Conservation (phyloP, 495 filamentous ascomycete species). For the Xylaria intraflava region DNA sequence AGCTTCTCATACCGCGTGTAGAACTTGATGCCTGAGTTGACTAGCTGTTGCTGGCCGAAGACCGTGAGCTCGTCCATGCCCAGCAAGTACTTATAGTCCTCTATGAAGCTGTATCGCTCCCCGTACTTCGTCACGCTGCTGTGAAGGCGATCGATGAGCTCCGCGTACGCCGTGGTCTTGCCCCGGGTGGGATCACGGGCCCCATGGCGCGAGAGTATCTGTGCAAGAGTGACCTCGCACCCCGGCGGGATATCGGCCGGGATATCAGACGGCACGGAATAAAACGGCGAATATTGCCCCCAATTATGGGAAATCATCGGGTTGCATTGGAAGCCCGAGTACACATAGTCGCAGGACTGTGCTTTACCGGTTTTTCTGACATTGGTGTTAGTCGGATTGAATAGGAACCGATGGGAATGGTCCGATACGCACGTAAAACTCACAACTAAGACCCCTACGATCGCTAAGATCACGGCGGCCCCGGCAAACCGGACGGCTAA, state of each 20-base stretch:
- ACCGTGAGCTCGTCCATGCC: constrained; percentile 67
- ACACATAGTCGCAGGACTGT: constrained; percentile 50
- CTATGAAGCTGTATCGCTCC: constrained; percentile 56
- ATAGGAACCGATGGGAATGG: neutral
- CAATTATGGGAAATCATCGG: constrained; percentile 57
- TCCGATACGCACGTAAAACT: constrained; percentile 2
- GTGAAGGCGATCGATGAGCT: constrained; percentile 56
- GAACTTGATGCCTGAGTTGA: constrained; percentile 66
- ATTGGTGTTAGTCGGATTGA: neutral
- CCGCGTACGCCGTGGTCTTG: constrained; percentile 53
- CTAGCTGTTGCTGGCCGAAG: constrained; percentile 67
- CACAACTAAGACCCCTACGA: neutral
- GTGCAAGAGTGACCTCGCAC: constrained; percentile 70
- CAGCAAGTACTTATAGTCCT: constrained; percentile 62
- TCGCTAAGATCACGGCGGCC: constrained; percentile 5
- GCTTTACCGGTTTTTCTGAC: constrained; percentile 14
- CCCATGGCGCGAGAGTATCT: constrained; percentile 77
- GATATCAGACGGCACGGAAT: constrained; percentile 59
- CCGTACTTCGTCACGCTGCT: constrained; percentile 47
- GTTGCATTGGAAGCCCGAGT: constrained; percentile 53
- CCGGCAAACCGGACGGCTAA: constrained; percentile 1
- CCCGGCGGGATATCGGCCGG: constrained; percentile 47
- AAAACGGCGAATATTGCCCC: constrained; percentile 86
- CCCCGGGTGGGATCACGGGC: constrained; percentile 65
- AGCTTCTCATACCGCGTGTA: constrained; percentile 62